A percentile compares a stretch with the other conserved stretches of the same genome.
Evolutionary conservation across 1,284 basidiomycete species (phyloP).

Genomic region (Cystobasidiaceae sp.): DNA sequence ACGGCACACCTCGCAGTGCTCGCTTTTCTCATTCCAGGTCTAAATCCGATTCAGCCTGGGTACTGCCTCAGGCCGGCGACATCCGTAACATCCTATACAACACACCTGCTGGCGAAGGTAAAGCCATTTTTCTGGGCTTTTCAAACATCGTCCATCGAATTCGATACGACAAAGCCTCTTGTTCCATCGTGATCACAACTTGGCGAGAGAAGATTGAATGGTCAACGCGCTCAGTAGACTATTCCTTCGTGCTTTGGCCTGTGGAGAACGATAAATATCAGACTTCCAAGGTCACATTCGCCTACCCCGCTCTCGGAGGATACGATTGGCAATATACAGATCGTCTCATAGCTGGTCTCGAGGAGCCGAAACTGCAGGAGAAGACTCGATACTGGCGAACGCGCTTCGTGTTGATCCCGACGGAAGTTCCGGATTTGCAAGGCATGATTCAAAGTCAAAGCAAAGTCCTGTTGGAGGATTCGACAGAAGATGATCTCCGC

Average conservation of each 20-base stretch:
- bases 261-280: not conserved
- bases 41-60: slow-evolving; percentile 35
- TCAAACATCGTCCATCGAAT: slow-evolving; percentile 92
- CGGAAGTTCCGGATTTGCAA: slow-evolving; percentile 57
- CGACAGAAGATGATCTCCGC: slow-evolving; percentile 76
- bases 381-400: slow-evolving; percentile 82
- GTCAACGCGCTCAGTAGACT: slow-evolving; percentile 47
- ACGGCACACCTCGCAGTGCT: not conserved
- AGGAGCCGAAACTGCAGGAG: slow-evolving; percentile 39
- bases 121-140: slow-evolving; percentile 80
- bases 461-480: slow-evolving; percentile 42
- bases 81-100: slow-evolving; percentile 32
- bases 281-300: slow-evolving; percentile 9
- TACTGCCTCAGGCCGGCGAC: slow-evolving; percentile 36
- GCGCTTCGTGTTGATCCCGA: slow-evolving; percentile 91
- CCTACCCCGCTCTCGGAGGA: slow-evolving; percentile 17
- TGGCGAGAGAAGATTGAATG: slow-evolving; percentile 66
- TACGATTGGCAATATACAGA: slow-evolving; percentile 49
- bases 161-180: slow-evolving; percentile 68
- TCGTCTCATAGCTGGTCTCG: slow-evolving; percentile 46
- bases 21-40: slow-evolving; percentile 22
- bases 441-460: slow-evolving; percentile 54
- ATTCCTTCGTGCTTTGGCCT: slow-evolving; percentile 37
- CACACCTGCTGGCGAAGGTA: not conserved
- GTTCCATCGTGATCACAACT: slow-evolving; percentile 79